These are phyloP conservation scores for Astragalus membranaceus DNA, from an alignment of 306 rosid species.

Conservation along the genomic window DNA sequence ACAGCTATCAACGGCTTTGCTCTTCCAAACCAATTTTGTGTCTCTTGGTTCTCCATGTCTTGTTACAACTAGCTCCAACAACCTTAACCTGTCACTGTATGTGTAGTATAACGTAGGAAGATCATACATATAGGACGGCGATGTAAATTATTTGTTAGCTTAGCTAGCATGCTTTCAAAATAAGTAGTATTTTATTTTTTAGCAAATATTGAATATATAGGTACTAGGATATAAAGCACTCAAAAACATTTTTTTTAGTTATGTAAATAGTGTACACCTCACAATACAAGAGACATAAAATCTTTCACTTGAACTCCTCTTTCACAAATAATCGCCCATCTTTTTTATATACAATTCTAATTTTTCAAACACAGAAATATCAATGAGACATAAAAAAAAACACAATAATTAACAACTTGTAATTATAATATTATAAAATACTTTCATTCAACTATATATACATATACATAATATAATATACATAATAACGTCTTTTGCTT, in stretches of 20 bases:
- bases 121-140: neutral
- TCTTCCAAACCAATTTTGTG: conserved; percentile 16
- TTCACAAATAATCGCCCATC: neutral
- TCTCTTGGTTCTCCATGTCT: conserved; percentile 23
- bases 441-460: neutral
- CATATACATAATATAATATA: too few relatives aligned
- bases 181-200: too few relatives aligned
- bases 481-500: too few relatives aligned
- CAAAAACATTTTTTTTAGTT: too few relatives aligned
- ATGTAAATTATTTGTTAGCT: neutral
- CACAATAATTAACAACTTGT: neutral
- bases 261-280: too few relatives aligned
- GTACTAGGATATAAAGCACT: too few relatives aligned
- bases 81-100: neutral
- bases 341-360: too few relatives aligned
- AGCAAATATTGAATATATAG: too few relatives aligned
- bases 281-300: too few relatives aligned
- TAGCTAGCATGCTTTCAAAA: neutral
- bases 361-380: neutral
- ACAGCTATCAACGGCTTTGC: conserved; percentile 65
- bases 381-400: neutral
- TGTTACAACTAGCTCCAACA: neutral
- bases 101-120: neutral
- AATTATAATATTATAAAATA: too few relatives aligned
- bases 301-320: too few relatives aligned